Evolutionary conservation across 2,329 filamentous ascomycete genomes (phyloP).

Genomic region (Ceratocystis lukuohia): DNA sequence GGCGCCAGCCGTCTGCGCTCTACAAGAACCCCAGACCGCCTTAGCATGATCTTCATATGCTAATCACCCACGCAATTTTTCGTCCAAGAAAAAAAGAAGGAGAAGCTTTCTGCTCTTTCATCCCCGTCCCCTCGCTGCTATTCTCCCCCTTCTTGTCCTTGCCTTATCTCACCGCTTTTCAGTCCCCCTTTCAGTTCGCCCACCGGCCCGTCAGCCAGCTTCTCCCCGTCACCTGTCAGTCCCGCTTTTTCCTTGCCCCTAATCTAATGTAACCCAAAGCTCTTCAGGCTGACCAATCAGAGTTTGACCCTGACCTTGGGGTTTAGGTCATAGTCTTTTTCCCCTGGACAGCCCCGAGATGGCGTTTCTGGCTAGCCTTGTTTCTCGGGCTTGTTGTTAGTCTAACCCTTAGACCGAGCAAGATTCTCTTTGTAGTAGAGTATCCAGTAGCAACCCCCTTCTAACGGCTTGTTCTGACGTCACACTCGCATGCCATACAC

Average conservation of each 20-base stretch:
- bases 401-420: too few relatives aligned
- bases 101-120: neutral
- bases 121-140: neutral
- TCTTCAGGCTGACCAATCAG: neutral
- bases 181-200: neutral
- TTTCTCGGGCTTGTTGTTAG: neutral
- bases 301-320: too few relatives aligned
- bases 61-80: neutral
- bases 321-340: too few relatives aligned
- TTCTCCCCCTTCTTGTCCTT: neutral
- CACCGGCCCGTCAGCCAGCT: neutral
- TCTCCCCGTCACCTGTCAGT: neutral
- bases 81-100: constrained; percentile 11
- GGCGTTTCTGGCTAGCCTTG: neutral
- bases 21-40: neutral
- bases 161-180: neutral
- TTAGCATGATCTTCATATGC: neutral
- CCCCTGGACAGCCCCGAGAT: too few relatives aligned
- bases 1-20: neutral
- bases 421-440: too few relatives aligned
- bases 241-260: neutral
- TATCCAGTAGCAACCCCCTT: too few relatives aligned
- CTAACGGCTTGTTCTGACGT: too few relatives aligned
- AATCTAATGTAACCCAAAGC: neutral
- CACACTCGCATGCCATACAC: too few relatives aligned